Evolutionary conservation across 495 filamentous ascomycete genomes (phyloP).

Genomic region (Tuber magnatum): DNA sequence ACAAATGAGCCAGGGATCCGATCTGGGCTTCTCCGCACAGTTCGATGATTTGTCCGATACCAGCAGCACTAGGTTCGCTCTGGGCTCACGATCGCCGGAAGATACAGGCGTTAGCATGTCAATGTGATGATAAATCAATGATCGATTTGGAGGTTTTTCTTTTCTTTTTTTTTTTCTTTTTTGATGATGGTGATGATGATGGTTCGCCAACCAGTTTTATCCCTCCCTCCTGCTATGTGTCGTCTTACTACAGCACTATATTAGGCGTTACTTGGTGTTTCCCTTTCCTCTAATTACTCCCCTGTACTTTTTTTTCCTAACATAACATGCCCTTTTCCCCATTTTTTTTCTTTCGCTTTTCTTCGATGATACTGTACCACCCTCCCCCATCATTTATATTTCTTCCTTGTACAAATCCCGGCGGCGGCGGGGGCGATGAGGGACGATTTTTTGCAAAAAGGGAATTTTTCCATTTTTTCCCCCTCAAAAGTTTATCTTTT

Average conservation of each 20-base stretch:
- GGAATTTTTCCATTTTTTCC: not conserved
- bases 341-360: not conserved
- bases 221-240: not conserved
- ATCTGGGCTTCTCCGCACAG: not conserved
- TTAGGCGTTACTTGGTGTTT: slow-evolving; percentile 39
- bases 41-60: slow-evolving; percentile 2
- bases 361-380: not conserved
- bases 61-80: not conserved
- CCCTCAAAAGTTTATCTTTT: not conserved
- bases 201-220: not conserved
- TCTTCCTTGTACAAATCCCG: not conserved
- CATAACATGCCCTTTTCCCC: slow-evolving; percentile 3
- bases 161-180: not conserved
- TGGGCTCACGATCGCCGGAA: not conserved
- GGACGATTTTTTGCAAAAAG: not conserved
- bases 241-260: slow-evolving; percentile 29
- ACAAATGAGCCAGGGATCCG: slow-evolving; percentile 1
- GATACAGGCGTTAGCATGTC: not conserved
- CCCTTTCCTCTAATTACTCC: slow-evolving; percentile 6
- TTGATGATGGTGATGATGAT: not conserved
- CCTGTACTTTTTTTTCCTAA: slow-evolving; percentile 26
- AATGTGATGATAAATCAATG: not conserved
- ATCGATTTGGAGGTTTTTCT: not conserved
- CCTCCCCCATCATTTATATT: not conserved
- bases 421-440: not conserved